Percentiles rank a stretch among this genome's conserved stretches.
Conservation (phyloP, 2,329 filamentous ascomycete species). For the Apiospora aurea region DNA sequence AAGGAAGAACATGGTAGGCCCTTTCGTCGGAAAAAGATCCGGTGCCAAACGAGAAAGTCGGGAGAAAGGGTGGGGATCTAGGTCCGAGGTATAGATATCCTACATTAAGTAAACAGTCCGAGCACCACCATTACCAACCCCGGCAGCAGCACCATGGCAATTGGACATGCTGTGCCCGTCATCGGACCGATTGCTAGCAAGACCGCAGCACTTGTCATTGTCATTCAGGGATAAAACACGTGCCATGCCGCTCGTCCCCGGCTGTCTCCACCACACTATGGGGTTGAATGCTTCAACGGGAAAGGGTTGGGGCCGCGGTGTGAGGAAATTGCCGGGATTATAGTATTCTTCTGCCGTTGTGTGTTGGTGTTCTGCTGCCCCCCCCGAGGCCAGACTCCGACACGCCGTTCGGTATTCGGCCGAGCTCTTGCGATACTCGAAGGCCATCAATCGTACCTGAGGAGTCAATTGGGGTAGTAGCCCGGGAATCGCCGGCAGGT, state of each 20-base stretch:
- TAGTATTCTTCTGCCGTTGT: not conserved
- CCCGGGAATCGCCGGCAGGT: conserved; percentile 9
- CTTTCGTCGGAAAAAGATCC: not conserved
- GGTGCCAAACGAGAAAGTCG: not conserved
- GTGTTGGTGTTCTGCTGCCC: not conserved
- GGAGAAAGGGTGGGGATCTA: not conserved
- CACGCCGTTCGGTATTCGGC: not conserved
- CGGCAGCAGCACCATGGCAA: not conserved
- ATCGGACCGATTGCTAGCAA: not conserved
- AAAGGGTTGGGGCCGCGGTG: not conserved
- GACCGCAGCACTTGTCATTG: not conserved
- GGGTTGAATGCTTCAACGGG: not conserved
- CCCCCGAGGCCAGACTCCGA: not conserved
- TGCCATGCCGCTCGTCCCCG: not conserved
- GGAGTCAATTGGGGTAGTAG: not conserved
- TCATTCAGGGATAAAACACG: not conserved
- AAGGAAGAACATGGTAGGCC: not conserved
- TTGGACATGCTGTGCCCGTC: not conserved
- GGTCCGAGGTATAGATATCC: not conserved
- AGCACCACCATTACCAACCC: not conserved
- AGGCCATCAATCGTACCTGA: not conserved
- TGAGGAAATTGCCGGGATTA: not conserved
- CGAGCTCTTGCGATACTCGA: not conserved
- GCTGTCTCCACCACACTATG: conserved; percentile 1
- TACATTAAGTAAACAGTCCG: too few relatives aligned